Evolutionary conservation across 768 basidiomycete species (phyloP).

Genomic region (Clitopilus passeckerianus): DNA sequence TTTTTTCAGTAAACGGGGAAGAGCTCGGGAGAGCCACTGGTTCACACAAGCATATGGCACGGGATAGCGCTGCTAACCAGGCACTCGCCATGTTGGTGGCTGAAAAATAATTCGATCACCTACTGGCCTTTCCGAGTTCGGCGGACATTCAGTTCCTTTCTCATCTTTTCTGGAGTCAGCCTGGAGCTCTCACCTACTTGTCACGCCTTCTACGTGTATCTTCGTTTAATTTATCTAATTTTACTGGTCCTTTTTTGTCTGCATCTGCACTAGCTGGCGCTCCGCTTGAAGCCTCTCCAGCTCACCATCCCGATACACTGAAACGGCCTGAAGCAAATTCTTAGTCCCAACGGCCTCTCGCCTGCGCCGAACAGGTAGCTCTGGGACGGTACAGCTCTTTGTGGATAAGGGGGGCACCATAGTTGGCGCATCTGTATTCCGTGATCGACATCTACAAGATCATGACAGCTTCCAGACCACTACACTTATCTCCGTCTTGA

Average conservation of each 20-base stretch:
- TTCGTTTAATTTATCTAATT: background rate
- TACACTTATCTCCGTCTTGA: background rate
- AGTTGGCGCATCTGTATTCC: background rate
- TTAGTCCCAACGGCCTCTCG: too few species aligned
- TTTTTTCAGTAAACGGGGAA: conserved; percentile 43
- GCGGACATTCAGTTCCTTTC: background rate
- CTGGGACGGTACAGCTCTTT: too few species aligned
- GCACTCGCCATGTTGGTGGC: conserved; percentile 25
- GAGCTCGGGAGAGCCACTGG: conserved; percentile 46
- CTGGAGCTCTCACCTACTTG: background rate
- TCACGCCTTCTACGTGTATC: background rate
- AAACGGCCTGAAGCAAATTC: too few species aligned
- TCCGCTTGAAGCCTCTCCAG: too few species aligned
- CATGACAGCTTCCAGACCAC: background rate
- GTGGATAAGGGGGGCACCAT: background rate
- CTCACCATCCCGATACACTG: too few species aligned
- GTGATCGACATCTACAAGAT: background rate
- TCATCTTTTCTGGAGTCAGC: background rate
- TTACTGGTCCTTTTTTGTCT: too few species aligned
- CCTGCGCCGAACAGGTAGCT: too few species aligned
- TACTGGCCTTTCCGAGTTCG: too few species aligned
- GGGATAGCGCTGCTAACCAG: conserved; percentile 38
- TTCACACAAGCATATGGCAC: conserved; percentile 44
- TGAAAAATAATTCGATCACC: background rate
- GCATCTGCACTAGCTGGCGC: too few species aligned